phyloP scores from a whole-genome alignment of 2,329 filamentous ascomycete genomes.

The Fusarium palustre region DNA sequence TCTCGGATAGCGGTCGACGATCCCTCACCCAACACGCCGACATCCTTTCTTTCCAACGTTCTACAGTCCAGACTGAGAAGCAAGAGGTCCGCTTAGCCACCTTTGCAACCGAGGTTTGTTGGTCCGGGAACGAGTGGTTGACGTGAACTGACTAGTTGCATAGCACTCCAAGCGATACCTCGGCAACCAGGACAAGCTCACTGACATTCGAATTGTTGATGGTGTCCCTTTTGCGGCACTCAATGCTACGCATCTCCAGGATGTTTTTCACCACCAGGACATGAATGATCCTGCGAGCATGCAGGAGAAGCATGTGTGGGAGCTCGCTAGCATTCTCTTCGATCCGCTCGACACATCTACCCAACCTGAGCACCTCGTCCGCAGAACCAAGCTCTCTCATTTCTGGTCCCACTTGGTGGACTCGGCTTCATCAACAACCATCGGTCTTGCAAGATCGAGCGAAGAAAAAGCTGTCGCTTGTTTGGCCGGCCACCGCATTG shows the following conservation, averaged over 20 bases:
- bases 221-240: conserved; percentile 71
- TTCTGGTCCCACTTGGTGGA: conserved; percentile 77
- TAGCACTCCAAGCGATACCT: conserved; percentile 69
- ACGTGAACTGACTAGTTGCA: conserved; percentile 25
- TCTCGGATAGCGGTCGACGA: conserved; percentile 56
- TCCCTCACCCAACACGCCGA: conserved; percentile 44
- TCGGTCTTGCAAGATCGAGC: conserved; percentile 69
- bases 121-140: too few species aligned
- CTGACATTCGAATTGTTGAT: conserved; percentile 64
- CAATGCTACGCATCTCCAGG: conserved; percentile 51
- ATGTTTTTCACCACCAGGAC: conserved; percentile 57
- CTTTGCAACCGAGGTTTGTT: conserved; percentile 66
- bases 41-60: conserved; percentile 51
- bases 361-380: conserved; percentile 54
- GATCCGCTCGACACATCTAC: conserved; percentile 69
- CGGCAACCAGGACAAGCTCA: conserved; percentile 65
- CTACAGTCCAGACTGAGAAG: conserved; percentile 69
- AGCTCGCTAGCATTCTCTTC: conserved; percentile 87
- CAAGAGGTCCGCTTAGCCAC: conserved; percentile 74
- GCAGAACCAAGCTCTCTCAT: conserved; percentile 74
- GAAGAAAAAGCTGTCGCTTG: conserved; percentile 89
- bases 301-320: conserved; percentile 84
- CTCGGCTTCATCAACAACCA: conserved; percentile 64
- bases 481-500: conserved; percentile 81
- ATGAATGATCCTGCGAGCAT: conserved; percentile 58